Evolutionary conservation across 2,329 filamentous ascomycete species (phyloP).

Genomic region (Cladosporium phlei): DNA sequence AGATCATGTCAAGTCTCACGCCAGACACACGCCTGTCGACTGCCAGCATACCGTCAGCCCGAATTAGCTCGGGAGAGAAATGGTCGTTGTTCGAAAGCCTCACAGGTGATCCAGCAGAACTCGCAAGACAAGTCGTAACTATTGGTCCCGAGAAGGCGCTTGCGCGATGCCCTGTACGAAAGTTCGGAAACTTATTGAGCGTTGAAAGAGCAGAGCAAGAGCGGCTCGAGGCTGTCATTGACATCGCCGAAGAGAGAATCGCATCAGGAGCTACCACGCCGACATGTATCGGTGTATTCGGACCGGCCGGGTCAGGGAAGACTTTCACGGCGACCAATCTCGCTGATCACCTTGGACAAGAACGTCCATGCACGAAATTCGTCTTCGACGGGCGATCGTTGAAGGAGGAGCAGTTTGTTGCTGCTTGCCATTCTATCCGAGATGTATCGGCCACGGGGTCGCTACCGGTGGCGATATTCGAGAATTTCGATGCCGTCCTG

Average conservation of each 20-base stretch:
- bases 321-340: conserved; percentile 31
- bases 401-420: conserved; percentile 25
- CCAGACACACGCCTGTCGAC: conserved; percentile 23
- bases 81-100: conserved; percentile 32
- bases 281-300: conserved; percentile 30
- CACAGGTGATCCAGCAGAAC: conserved; percentile 30
- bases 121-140: conserved; percentile 30
- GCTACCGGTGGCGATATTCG: conserved; percentile 27
- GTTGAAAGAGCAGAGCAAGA: conserved; percentile 30
- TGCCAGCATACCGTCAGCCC: conserved; percentile 28
- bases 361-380: conserved; percentile 21
- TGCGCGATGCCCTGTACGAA: conserved; percentile 25
- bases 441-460: conserved; percentile 25
- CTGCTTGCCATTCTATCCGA: conserved; percentile 29
- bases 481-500: conserved; percentile 30
- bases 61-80: conserved; percentile 31
- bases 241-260: conserved; percentile 28
- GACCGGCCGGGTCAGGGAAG: conserved; percentile 30
- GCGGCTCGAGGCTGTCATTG: conserved; percentile 27
- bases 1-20: conserved; percentile 23
- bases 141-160: conserved; percentile 28
- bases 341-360: conserved; percentile 22
- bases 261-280: conserved; percentile 20
- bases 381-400: conserved; percentile 28
- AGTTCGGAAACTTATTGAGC: conserved; percentile 27